These are phyloP conservation scores for Sphaerulina vaccinii DNA, from an alignment of 2,329 filamentous ascomycete species.

Conservation along the genomic window DNA sequence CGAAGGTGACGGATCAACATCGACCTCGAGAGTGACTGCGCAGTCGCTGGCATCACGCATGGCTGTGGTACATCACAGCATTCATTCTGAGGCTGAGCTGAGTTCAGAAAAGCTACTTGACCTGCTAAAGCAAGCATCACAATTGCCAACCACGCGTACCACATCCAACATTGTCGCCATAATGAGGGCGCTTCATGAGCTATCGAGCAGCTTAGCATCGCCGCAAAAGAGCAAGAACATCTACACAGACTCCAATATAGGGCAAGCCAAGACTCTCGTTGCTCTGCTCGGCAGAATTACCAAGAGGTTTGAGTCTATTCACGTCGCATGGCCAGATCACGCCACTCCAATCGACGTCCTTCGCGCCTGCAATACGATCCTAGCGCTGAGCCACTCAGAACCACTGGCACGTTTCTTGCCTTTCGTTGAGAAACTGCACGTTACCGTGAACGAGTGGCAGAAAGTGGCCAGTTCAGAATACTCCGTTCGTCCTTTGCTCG, in stretches of 20 bases:
- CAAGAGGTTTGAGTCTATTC: slow-evolving; percentile 69
- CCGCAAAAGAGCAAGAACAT: slow-evolving; percentile 60
- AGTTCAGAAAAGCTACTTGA: slow-evolving; percentile 18
- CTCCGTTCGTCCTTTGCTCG: slow-evolving; percentile 67
- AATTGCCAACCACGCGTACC: slow-evolving; percentile 1
- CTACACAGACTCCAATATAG: slow-evolving; percentile 76
- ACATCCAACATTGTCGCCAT: slow-evolving; percentile 11
- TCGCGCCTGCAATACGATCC: slow-evolving; percentile 68
- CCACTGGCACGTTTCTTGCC: slow-evolving; percentile 84
- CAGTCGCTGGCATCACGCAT: slow-evolving; percentile 29
- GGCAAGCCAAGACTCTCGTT: slow-evolving; percentile 73
- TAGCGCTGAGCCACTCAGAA: slow-evolving; percentile 74
- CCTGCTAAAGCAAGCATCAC: slow-evolving; percentile 19
- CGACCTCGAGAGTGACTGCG: slow-evolving; percentile 11
- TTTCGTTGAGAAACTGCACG: slow-evolving; percentile 83
- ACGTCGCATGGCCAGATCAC: slow-evolving; percentile 65
- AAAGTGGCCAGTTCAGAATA: slow-evolving; percentile 81
- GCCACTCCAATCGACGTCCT: slow-evolving; percentile 79
- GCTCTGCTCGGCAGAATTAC: slow-evolving; percentile 67
- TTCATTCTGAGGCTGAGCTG: slow-evolving; percentile 14
- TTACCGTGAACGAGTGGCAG: slow-evolving; percentile 89
- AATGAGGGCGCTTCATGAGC: slow-evolving; percentile 6
- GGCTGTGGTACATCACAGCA: slow-evolving; percentile 25
- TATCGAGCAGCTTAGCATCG: slow-evolving; percentile 3
- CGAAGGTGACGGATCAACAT: slow-evolving; percentile 32